Base-by-base conservation (phyloP, 2,329 filamentous ascomycete species). In the Paecilomyces fulvus region DNA sequence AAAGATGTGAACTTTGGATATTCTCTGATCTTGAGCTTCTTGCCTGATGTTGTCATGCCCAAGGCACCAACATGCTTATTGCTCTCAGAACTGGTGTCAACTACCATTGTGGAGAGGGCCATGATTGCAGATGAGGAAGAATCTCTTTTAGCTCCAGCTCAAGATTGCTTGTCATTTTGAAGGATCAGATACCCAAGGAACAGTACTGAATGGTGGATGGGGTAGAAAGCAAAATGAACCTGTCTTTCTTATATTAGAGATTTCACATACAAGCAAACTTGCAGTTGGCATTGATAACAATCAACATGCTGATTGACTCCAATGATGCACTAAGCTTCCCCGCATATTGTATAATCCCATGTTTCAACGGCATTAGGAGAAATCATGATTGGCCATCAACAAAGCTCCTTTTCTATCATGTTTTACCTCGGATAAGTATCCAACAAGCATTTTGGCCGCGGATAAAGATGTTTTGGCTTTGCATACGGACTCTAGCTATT, bases 1-100 rank as follows among this genome's bases (percentile, higher is more conserved):
- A 72, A 66, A 1, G 60, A 68, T 2, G 64, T 57, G 58, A 79
- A 79, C 11, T 66, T 68, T 1, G 77, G 77, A 31, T 80, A 80
- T 31, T 72, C 69, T 25, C 77, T 68, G 23, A 80, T 75, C 59
- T 73, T 76, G 31, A 80, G 68, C 9, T 71, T 70, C 59, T 73
- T 74, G 20, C 78, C 79, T 1, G 69, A 73, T 9, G 69, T 72
- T 0, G 77, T 79, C 59, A 71, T 73, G 3, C 78, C 79, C 51
- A 79, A 69, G 3, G 78, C 75, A 30, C 73, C 74, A 3, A 78
- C 72, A 1, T 65, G 68, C 43, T 70, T 71, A 63, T 79, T 80
- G 30, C 67, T 67, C 12, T 62, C 65, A 12, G 68, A 68, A 52
- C 78, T 74, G 9, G 61, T 60, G 49, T 61, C 59, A 23, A 71